Evolutionary conservation across 2,329 filamentous ascomycete genomes (phyloP).

Genomic region (Annulohypoxylon truncatum): DNA sequence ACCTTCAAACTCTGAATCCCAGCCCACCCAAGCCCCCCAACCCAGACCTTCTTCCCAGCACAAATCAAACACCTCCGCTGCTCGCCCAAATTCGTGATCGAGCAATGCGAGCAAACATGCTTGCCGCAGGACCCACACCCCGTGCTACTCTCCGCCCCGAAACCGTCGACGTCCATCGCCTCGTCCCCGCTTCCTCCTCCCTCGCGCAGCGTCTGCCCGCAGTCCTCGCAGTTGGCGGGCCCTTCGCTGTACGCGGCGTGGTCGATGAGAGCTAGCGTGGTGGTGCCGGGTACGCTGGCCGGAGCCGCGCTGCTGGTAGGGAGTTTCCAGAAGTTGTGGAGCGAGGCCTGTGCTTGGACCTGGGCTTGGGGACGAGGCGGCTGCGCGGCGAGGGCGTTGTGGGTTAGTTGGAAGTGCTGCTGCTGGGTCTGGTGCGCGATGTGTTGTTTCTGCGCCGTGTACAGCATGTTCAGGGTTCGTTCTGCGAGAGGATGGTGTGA

Average conservation of each 20-base stretch:
- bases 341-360: conserved; percentile 62
- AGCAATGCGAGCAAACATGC: conserved; percentile 69
- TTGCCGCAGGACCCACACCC: conserved; percentile 64
- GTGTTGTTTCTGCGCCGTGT: conserved; percentile 62
- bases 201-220: conserved; percentile 52
- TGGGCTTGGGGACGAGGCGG: conserved; percentile 35
- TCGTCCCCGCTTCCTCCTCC: conserved; percentile 49
- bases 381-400: conserved; percentile 29
- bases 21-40: conserved; percentile 30
- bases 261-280: conserved; percentile 8
- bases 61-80: conserved; percentile 65
- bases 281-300: conserved; percentile 41
- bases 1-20: conserved; percentile 23
- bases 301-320: conserved; percentile 52
- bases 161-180: conserved; percentile 54
- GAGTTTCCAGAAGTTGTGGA: conserved; percentile 73
- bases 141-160: conserved; percentile 53
- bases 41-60: conserved; percentile 54
- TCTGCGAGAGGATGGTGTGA: conserved; percentile 53
- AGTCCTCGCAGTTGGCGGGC: conserved; percentile 65
- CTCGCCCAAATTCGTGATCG: conserved; percentile 67
- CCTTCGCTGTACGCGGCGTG: conserved; percentile 37
- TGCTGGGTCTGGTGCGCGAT: conserved; percentile 41
- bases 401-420: conserved; percentile 34
- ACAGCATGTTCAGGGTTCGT: conserved; percentile 68